Evolutionary conservation across 2,329 filamentous ascomycete species (phyloP), one percentile per base, ranked within the genome.

Genomic region (Salinomyces thailandicus): DNA sequence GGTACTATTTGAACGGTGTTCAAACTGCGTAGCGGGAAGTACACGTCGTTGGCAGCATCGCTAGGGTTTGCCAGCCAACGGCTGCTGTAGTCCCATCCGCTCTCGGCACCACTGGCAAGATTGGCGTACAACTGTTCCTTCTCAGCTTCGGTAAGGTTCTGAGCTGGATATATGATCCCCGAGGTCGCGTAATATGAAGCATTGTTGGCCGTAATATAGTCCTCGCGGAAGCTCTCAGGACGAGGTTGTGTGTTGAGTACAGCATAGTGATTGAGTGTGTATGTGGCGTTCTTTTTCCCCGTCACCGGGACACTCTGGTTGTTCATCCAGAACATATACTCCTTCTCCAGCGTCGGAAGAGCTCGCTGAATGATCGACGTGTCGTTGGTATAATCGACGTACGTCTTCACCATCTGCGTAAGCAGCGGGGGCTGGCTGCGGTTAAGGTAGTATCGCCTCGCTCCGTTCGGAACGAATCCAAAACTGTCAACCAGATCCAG

Each of bases 381-480:
- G 48, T 82, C 77, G 32, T 77, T 72, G 18, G 77, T 80, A 51
- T 79, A 69, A 39, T 79, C 68, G 20, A 81, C 59, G 44, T 81
- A 82, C 11, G 66, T 58, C 45, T 70, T 71, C 35, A 81, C 70
- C 77, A 82, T 82, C 54, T 75, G 72, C 2, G 77, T 66, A 35
- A 82, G 59, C 31, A 82, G 55, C 1, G 78, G 78, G 13, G 77
- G 78, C 55, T 81, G 77, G 2, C 75, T 79, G 18, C 78, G 69
- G 53, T 81, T 79, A 37, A 79, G 64, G 46, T 81, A 82, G 62
- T 82, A 81, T 17, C 73, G 49, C 11, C 78, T 65, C n/a, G 74
- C 75, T 5, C 77, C 78, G 41, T 82, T 82, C 24, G 78, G 78
- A 3, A 81, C 68, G 49, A 81, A 79, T 8, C 77, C 77, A 46